Base-by-base conservation (phyloP, 2,329 filamentous ascomycete genomes). In the Fusarium sp. region DNA sequence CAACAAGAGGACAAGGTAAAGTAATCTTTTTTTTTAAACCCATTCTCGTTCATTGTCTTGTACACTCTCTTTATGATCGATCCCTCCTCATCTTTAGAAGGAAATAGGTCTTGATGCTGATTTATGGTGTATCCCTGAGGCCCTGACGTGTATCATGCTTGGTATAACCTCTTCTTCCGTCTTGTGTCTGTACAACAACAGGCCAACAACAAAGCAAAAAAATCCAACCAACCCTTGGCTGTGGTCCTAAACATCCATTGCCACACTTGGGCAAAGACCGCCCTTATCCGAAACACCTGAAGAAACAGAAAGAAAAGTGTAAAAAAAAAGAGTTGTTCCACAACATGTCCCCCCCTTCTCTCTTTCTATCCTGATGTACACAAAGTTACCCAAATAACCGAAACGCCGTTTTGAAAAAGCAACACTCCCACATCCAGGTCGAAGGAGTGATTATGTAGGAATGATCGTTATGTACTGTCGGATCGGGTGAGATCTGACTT, bases 291-390 rank as follows among this genome's bases (percentile, higher is more conserved):
- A 61, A 53, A 63, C 38, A 44, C 71, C 56, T 20, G 20, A 62
- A 44, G 67, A 22, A 22, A 46, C 46, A 53, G 6, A 53, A 31
- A 31, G 11, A 33, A 53, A 31, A n/a, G 27, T 31, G 27, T 20
- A 53, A 36, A 60, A 22, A 60, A 22, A 40, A 36, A 10, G 46
- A 51, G 27, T 29, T 62, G 55, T 62, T 11, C 58, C 63, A 60
- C 61, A 75, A 75, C 36, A 65, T 51, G 38, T 65, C 63, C 66
- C 12, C 31, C 12, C 8, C 9, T 11, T 33, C 31, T 31, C 31
- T 27, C 46, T n/a, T 24, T 75, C 59, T 69, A 75, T 73, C 72
- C 49, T 56, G 56, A 61, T 69, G 57, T 61, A 73, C 53, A 71
- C 53, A 71, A 56, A 56, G 24, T 61, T 63, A 36, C 62, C 72